Evolutionary conservation across 2,329 filamentous ascomycete genomes (phyloP), one percentile per base, ranked within the genome.

Genomic region (Stagonosporopsis cucurbitacearum): DNA sequence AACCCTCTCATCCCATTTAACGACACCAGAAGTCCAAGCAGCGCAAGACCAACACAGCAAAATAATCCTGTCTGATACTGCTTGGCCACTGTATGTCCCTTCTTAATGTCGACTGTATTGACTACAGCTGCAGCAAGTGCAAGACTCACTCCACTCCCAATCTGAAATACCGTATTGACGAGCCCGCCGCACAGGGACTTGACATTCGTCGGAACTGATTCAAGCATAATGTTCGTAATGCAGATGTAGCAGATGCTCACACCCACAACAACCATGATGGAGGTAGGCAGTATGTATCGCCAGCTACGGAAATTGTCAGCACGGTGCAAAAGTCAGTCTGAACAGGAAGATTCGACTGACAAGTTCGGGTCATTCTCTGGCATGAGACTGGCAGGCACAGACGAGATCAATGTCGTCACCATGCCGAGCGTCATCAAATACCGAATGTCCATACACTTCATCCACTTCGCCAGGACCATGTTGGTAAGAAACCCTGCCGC

Each of bases 401-500:
- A 45, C 6, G 51, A 25, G 15, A 54, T 44, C 3, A 54, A n/a
- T 6, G 44, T 49, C 9, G 41, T 49, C 8, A 49, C 51, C 25
- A 48, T 48, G 19, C 51, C 51, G 5, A 49, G 4, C 5, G 45
- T 39, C 51, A 54, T 54, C n/a, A 54, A 25, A 19, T 54, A 54
- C 12, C 51, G 30, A 5, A 54, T 32, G 19, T 54, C 37, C 51
- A 54, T 54, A 23, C 33, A 44, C 26, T 49, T 54, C 51, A 54
- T 54, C 51, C 51, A 54, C 33, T 54, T 54, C 11, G 51, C 51
- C 13, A 54, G 30, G 5, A 54, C 39, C 51, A 54, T 54, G 32
- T 54, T 54, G 3, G 51, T 54, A n/a, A 40, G 20, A 22, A 54
- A 54, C 1, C 51, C 51, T 19, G 51, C 51, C 26, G 51, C 51